Percentiles rank a stretch among this genome's conserved stretches.
These are phyloP conservation scores for Oryza rufipogon DNA, from an alignment of 176 grass and related monocot species.

Conservation along the genomic window DNA sequence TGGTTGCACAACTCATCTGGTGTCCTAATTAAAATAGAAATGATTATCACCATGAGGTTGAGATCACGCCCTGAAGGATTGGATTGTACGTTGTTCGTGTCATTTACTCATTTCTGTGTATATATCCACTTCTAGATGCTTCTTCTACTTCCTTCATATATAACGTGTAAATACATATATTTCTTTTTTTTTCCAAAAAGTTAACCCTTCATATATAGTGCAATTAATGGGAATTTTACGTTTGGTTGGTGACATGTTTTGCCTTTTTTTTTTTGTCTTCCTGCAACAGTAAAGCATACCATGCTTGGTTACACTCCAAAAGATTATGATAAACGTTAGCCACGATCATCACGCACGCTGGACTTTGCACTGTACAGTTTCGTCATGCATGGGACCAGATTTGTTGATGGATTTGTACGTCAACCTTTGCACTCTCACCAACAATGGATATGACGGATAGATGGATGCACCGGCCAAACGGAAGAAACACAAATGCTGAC, in stretches of 20 bases:
- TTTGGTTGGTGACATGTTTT: not conserved
- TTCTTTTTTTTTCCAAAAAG: not conserved
- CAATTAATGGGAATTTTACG: not conserved
- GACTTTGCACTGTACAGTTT: too few species aligned
- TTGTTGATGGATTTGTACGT: not conserved
- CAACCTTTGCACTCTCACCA: not conserved
- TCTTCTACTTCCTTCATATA: not conserved
- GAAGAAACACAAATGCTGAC: not conserved
- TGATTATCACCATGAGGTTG: not conserved
- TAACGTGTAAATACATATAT: too few species aligned
- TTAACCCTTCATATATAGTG: not conserved
- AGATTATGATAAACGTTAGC: not conserved
- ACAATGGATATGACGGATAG: not conserved
- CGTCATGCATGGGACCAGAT: not conserved
- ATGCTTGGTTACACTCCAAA: not conserved
- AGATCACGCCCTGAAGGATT: not conserved
- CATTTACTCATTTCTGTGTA: not conserved
- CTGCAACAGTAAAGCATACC: not conserved
- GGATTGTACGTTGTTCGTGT: not conserved
- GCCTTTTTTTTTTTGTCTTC: not conserved
- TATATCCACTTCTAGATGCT: not conserved
- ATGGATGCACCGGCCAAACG: slow-evolving; percentile 23
- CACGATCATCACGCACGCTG: not conserved
- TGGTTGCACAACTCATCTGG: not conserved
- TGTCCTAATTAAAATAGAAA: not conserved